phyloP scores from a whole-genome alignment of 2,329 filamentous ascomycete species.

The Alternaria dauci region DNA sequence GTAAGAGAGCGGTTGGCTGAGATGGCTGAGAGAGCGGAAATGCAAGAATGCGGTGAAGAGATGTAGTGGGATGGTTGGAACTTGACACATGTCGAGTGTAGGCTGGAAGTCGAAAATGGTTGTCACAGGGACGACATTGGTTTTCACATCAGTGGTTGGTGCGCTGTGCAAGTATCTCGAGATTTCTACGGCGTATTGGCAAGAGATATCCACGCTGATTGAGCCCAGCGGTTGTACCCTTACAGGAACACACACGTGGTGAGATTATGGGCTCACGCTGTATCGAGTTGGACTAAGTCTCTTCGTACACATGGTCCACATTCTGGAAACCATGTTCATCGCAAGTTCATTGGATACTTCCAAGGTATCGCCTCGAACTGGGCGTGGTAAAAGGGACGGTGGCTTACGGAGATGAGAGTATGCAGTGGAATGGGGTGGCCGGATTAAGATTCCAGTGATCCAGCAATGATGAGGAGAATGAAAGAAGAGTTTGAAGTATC shows the following conservation, averaged over 20 bases:
- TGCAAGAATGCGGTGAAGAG: neutral
- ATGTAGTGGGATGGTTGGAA: neutral
- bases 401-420: too few relatives aligned
- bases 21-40: neutral
- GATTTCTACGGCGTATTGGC: neutral
- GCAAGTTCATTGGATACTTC: too few relatives aligned
- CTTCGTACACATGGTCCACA: neutral
- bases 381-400: too few relatives aligned
- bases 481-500: neutral
- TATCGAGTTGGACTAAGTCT: neutral
- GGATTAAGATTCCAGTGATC: neutral
- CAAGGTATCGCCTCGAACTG: too few relatives aligned
- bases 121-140: neutral
- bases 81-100: neutral
- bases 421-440: neutral
- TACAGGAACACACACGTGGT: neutral
- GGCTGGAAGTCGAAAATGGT: neutral
- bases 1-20: slow-evolving; percentile 8
- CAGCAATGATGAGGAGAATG: neutral
- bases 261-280: neutral
- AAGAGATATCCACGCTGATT: neutral
- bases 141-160: neutral
- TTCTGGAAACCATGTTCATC: neutral
- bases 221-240: neutral
- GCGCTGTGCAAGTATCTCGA: neutral